phyloP scores from a whole-genome alignment of 768 basidiomycete genomes.

The Boletus patriciae region DNA sequence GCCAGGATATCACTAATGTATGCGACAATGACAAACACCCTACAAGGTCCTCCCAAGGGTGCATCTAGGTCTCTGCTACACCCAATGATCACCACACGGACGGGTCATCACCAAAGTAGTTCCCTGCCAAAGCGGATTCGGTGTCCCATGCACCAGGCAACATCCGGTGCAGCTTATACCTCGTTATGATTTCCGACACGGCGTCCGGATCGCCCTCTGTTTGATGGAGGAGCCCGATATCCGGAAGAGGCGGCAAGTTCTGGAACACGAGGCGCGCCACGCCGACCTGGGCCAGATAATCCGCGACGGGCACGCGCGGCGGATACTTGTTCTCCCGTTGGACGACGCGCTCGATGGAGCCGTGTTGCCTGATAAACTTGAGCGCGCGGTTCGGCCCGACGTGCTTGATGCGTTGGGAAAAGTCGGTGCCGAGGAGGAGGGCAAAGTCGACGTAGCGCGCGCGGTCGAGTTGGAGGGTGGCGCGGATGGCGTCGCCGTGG shows the following conservation, averaged over 20 bases:
- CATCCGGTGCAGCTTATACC: conserved; percentile 49
- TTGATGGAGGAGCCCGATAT: conserved; percentile 35
- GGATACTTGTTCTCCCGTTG: conserved; percentile 50
- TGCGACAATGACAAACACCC: background rate
- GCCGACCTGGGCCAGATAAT: conserved; percentile 65
- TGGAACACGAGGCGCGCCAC: conserved; percentile 63
- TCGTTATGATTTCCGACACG: conserved; percentile 48
- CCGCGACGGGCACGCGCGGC: conserved; percentile 44
- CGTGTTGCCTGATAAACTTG: conserved; percentile 68
- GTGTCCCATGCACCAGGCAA: conserved; percentile 43
- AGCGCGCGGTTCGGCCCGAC: conserved; percentile 79
- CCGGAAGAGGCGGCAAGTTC: conserved; percentile 64
- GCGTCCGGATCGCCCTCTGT: conserved; percentile 40
- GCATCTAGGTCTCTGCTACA: background rate
- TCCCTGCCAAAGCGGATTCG: conserved; percentile 52
- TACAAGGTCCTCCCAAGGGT: background rate
- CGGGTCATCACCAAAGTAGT: conserved; percentile 69
- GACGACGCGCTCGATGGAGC: conserved; percentile 71
- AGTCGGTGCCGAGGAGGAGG: conserved; percentile 87
- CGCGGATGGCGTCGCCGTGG: conserved; percentile 61
- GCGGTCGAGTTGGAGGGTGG: conserved; percentile 54
- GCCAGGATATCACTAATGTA: background rate
- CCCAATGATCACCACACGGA: conserved; percentile 19
- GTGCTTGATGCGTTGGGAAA: conserved; percentile 79
- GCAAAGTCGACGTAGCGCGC: conserved; percentile 77